Conservation (phyloP, 2,329 filamentous ascomycete species). For the Cladosporium austrohemisphaericum region DNA sequence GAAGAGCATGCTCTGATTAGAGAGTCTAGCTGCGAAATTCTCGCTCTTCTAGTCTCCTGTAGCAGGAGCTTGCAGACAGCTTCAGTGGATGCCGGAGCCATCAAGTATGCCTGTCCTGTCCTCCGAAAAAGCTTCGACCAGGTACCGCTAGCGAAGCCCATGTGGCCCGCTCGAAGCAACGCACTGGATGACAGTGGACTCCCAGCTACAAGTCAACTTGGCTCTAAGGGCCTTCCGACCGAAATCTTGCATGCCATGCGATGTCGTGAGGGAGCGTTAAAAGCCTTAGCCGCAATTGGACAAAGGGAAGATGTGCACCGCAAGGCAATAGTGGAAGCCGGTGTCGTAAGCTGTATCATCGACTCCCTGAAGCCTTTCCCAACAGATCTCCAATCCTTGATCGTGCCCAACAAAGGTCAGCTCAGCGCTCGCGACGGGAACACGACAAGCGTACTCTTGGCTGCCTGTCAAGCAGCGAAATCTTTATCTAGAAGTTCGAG, state of each 20-base stretch:
- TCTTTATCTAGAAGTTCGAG: constrained; percentile 81
- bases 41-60: constrained; percentile 75
- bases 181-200: constrained; percentile 11
- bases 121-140: constrained; percentile 65
- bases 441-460: constrained; percentile 71
- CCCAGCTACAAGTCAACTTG: constrained; percentile 46
- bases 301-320: constrained; percentile 79
- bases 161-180: constrained; percentile 49
- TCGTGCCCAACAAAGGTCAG: constrained; percentile 11
- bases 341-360: constrained; percentile 76
- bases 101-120: constrained; percentile 60
- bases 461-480: constrained; percentile 76
- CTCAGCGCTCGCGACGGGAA: constrained; percentile 60
- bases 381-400: neutral
- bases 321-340: constrained; percentile 75
- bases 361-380: constrained; percentile 65
- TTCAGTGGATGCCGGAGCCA: constrained; percentile 66
- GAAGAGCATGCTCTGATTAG: constrained; percentile 42
- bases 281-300: constrained; percentile 76
- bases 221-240: constrained; percentile 59
- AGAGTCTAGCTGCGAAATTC: constrained; percentile 68
- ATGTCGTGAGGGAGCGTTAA: constrained; percentile 70
- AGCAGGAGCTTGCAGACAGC: constrained; percentile 76
- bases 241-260: constrained; percentile 65
- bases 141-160: constrained; percentile 46